A percentile compares a stretch with the other conserved stretches of the same genome.
Conservation (phyloP, 148 eudicot species). For the Chenopodium formosanum region DNA sequence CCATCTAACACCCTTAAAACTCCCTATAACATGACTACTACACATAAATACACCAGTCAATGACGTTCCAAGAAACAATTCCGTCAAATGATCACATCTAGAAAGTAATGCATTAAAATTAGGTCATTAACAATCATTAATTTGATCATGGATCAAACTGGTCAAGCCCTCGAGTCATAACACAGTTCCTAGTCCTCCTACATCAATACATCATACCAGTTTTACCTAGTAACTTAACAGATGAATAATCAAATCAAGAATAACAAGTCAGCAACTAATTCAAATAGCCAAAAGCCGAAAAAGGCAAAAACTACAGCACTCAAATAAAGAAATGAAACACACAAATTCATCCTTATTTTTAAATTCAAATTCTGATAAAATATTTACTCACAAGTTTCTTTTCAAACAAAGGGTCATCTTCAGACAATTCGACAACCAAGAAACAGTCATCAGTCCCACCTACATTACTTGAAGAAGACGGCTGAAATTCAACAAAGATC, state of each 20-base stretch:
- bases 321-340: neutral
- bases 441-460: slow-evolving; percentile 33
- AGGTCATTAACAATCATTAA: neutral
- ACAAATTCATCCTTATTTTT: neutral
- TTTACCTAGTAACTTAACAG: neutral
- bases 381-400: slow-evolving; percentile 55
- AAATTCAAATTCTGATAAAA: neutral
- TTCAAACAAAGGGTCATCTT: slow-evolving; percentile 56
- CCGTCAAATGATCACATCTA: neutral
- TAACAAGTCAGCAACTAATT: neutral
- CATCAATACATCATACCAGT: neutral
- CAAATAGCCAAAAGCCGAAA: neutral
- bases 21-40: neutral
- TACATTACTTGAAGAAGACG: slow-evolving; percentile 22
- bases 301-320: neutral
- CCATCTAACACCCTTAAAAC: neutral
- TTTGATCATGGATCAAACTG: neutral
- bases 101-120: neutral
- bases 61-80: neutral
- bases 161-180: neutral
- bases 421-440: slow-evolving; percentile 52
- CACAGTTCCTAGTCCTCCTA: neutral
- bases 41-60: neutral
- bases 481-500: slow-evolving; percentile 34
- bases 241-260: neutral